phyloP scores from a whole-genome alignment of 495 filamentous ascomycete species.

The Neurospora sp. region DNA sequence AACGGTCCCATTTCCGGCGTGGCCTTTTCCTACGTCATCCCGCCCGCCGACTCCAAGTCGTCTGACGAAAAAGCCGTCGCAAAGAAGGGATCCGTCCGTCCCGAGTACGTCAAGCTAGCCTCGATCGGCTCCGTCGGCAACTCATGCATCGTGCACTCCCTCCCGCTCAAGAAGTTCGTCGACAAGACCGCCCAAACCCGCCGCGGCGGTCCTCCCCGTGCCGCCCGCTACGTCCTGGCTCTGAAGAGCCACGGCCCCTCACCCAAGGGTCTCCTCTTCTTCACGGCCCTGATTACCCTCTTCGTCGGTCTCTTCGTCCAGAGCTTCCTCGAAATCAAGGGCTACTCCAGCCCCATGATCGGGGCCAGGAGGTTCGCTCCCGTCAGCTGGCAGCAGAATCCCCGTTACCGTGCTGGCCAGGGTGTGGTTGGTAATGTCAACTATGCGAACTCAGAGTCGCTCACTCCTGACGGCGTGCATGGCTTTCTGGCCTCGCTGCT shows the following conservation, averaged over 20 bases:
- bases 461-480: background rate
- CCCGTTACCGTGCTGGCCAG: background rate
- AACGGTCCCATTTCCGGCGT: conserved; percentile 77
- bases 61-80: conserved; percentile 15
- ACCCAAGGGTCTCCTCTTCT: conserved; percentile 34
- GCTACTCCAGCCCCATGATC: conserved; percentile 46
- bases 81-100: conserved; percentile 21
- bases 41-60: conserved; percentile 27
- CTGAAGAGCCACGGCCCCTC: conserved; percentile 43
- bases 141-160: conserved; percentile 73
- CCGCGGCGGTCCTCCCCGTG: conserved; percentile 33
- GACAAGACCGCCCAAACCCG: conserved; percentile 35
- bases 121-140: conserved; percentile 71
- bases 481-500: background rate
- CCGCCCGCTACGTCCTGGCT: conserved; percentile 57
- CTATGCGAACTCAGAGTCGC: background rate
- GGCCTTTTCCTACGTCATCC: conserved; percentile 61
- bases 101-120: conserved; percentile 65
- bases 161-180: conserved; percentile 49
- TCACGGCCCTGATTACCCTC: conserved; percentile 42
- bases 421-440: background rate
- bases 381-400: conserved; percentile 14
- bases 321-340: conserved; percentile 55
- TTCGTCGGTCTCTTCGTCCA: conserved; percentile 55
- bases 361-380: conserved; percentile 25